Base-by-base conservation (phyloP, 805 yeast species). In the Wickerhamomyces hampshirensis region DNA sequence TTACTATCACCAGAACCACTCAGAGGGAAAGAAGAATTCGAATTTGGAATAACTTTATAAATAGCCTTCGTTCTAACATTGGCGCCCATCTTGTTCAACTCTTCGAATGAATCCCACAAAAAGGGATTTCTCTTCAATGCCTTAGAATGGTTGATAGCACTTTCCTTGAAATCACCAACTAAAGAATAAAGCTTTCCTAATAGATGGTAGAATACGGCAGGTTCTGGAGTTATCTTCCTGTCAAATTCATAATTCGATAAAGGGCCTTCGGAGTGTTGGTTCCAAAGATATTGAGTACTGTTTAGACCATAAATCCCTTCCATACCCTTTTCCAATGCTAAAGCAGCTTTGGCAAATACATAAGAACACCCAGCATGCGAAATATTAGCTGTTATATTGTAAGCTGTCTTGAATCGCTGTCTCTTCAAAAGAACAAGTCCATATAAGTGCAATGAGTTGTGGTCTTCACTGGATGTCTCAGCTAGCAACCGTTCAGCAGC, bases 101-200 rank as follows among this genome's bases (percentile, higher is more conserved):
- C 80, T 46, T 80, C 86, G 44, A 86, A 79, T 0, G 96, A 87
- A 53, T 87, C 96, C 74, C 93, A 87, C 28, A 87, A 69, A 53
- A 68, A 85, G 13, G 95, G 96, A 54, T 93, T 84, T 44, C 69
- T 60, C 40, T 77, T 75, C 38, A 87, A 66, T 1, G 91, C 85
- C 45, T 72, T 75, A 0, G 85, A 71, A 55, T 80, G 84, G 50
- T 77, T 73, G 32, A 80, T 60, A 0, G 83, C 71, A 38, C 93
- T 79, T 39, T 80, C 77, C 46, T 77, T 73, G 5, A 65, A 53
- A 51, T 83, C 86, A 17, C 83, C 84, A 6, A 68, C 59, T 6
- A 69, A 67, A 14, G 62, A 59, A 50, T 80, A 78, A 30, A 89
- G 64, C 42, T 78, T 80, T 0, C 94, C 98, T 43, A 86, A 58